Evolutionary conservation across 2,329 filamentous ascomycete genomes (phyloP), one percentile per base, ranked within the genome.

Genomic region (Dactylellina sp.): DNA sequence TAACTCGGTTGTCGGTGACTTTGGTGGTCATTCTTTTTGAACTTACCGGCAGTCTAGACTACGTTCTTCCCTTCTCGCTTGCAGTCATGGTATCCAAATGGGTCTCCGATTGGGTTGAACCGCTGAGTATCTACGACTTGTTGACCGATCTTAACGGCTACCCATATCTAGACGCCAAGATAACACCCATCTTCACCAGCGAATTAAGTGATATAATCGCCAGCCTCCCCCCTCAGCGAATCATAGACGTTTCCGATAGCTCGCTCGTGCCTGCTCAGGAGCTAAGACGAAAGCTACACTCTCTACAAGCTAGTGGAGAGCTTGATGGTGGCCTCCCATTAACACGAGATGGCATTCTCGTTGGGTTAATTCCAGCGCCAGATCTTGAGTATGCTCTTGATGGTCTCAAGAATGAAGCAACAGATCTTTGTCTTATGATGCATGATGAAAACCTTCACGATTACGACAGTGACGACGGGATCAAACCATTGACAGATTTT

Each of bases 131-230:
- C 75, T 98, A 97, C 80, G 95, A 98, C 80, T 86, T 98, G 9
- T 84, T 98, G 16, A 98, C 93, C 0, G 93, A 95, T 80, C 94
- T 99, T 90, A 98, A 99, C 81, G 91, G 92, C 1, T 99, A 98
- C 77, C 95, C 95, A 0, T 97, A 96, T 83, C 86, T 99, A n/a
- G 93, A 97, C 82, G 96, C 96, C 82, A 98, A 97, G 81, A 88
- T 93, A 75, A 93, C 96, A 77, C 93, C 94, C 0, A 85, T 96
- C 16, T 97, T 97, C 80, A 96, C 93, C 0, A 89, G 91, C 0
- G 91, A 96, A 62, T 85, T 99, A 0, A 91, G 89, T 12, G 94
- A 97, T 75, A 95, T 99, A 64, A 89, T 94, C 0, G 88, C 91
- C 1, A 89, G 89, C 3, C 84, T 91, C 2, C 89, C 91, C 12